These are phyloP conservation scores for Lyophyllum shimeji DNA, from an alignment of 768 basidiomycete species.

Conservation along the genomic window DNA sequence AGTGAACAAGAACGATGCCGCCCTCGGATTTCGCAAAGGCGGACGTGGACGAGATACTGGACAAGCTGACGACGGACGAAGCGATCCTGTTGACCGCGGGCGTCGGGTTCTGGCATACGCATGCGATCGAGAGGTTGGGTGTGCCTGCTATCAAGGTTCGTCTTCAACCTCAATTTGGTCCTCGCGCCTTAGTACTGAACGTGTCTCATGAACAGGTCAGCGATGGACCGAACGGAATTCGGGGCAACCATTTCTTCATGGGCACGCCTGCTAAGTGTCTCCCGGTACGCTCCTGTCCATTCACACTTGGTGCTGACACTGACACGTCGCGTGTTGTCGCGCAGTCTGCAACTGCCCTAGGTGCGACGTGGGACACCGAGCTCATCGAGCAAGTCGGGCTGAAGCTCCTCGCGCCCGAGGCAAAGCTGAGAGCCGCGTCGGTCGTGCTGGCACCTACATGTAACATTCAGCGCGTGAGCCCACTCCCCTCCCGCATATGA, in stretches of 20 bases:
- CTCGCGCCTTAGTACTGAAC: neutral
- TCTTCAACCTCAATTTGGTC: neutral
- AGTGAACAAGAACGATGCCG: slow-evolving; percentile 40
- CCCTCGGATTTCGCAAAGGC: slow-evolving; percentile 71
- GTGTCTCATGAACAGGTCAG: slow-evolving; percentile 47
- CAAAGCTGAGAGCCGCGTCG: slow-evolving; percentile 68
- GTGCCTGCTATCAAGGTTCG: slow-evolving; percentile 69
- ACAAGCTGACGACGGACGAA: slow-evolving; percentile 71
- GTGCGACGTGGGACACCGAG: slow-evolving; percentile 70
- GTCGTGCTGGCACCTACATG: slow-evolving; percentile 78
- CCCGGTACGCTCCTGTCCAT: slow-evolving; percentile 40
- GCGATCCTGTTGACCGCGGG: slow-evolving; percentile 72
- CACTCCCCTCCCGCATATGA: neutral
- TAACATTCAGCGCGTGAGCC: slow-evolving; percentile 74
- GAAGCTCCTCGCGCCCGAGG: slow-evolving; percentile 68
- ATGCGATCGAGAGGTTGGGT: slow-evolving; percentile 60
- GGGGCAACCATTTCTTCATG: slow-evolving; percentile 81
- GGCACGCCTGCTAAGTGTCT: slow-evolving; percentile 79
- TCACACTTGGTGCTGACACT: neutral
- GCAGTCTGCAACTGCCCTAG: slow-evolving; percentile 69
- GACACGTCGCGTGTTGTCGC: neutral
- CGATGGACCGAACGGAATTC: slow-evolving; percentile 77
- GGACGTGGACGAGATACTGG: slow-evolving; percentile 58
- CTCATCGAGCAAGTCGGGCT: slow-evolving; percentile 62
- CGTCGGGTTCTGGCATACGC: slow-evolving; percentile 78